phyloP scores from a whole-genome alignment of 495 filamentous ascomycete genomes.

The Neurospora sublineolata region DNA sequence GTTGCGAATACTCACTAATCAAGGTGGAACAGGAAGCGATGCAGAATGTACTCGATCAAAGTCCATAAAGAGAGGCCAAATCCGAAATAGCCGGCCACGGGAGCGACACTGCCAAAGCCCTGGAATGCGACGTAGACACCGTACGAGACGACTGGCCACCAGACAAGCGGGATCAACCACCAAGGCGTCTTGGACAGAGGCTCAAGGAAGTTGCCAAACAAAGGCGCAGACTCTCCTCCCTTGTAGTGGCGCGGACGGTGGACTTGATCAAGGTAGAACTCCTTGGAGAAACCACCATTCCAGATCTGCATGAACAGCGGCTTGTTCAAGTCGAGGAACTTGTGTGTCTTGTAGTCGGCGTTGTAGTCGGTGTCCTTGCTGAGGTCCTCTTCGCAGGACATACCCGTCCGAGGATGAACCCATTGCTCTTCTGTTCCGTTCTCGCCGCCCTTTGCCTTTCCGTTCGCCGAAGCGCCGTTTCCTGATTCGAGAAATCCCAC shows the following conservation, averaged over 20 bases:
- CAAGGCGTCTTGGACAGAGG: conserved; percentile 87
- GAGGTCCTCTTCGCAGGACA: conserved; percentile 77
- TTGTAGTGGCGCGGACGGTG: conserved; percentile 92
- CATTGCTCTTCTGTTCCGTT: conserved; percentile 9
- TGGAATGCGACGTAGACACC: conserved; percentile 55
- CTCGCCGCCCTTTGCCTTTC: conserved; percentile 12
- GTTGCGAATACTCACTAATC: conserved; percentile 53
- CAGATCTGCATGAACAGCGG: conserved; percentile 86
- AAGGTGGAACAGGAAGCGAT: conserved; percentile 89
- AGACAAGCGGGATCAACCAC: conserved; percentile 77
- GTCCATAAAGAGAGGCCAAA: conserved; percentile 72
- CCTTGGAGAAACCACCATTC: conserved; percentile 75
- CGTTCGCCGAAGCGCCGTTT: conserved; percentile 26
- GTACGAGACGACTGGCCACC: conserved; percentile 74
- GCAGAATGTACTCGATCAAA: conserved; percentile 79
- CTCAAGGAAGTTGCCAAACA: conserved; percentile 97
- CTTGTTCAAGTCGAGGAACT: conserved; percentile 82
- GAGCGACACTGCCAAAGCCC: conserved; percentile 33
- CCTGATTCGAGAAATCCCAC: conserved; percentile 61
- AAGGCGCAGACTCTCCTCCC: conserved; percentile 78
- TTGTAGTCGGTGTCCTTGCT: conserved; percentile 68
- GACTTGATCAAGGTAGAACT: conserved; percentile 92
- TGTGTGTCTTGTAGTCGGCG: conserved; percentile 71
- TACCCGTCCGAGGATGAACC: conserved; percentile 65
- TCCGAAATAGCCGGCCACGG: conserved; percentile 45